phyloP scores from a whole-genome alignment of 306 rosid genomes.

The Myrica gale region DNA sequence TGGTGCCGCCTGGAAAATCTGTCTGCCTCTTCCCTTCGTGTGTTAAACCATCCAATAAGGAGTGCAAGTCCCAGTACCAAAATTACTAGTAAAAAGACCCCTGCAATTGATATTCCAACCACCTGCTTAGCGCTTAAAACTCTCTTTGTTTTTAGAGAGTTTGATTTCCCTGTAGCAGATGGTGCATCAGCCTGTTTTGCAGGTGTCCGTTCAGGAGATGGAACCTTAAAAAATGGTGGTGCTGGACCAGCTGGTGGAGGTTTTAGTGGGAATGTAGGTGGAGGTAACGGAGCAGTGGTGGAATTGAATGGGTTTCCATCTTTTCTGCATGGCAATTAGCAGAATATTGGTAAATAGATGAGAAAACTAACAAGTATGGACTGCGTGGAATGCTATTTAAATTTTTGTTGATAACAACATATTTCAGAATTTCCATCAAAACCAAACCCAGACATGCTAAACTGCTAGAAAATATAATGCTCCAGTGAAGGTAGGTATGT shows the following conservation, averaged over 20 bases:
- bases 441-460: neutral
- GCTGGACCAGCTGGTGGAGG: slow-evolving; percentile 36
- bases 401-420: neutral
- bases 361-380: slow-evolving; percentile 12
- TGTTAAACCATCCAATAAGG: slow-evolving; percentile 57
- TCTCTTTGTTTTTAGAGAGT: slow-evolving; percentile 49
- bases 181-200: slow-evolving; percentile 63
- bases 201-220: slow-evolving; percentile 48
- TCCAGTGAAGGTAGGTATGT: slow-evolving; percentile 1
- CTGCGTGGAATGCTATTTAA: slow-evolving; percentile 2
- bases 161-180: slow-evolving; percentile 48
- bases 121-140: slow-evolving; percentile 48
- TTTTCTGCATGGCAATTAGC: slow-evolving; percentile 51
- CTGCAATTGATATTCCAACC: slow-evolving; percentile 72
- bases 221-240: slow-evolving; percentile 42
- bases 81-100: slow-evolving; percentile 46
- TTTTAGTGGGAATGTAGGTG: slow-evolving; percentile 46
- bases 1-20: slow-evolving; percentile 55
- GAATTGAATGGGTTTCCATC: slow-evolving; percentile 79
- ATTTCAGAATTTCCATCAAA: slow-evolving; percentile 15
- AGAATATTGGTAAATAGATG: slow-evolving; percentile 24
- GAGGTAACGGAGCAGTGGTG: slow-evolving; percentile 48
- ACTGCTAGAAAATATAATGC: slow-evolving; percentile 7
- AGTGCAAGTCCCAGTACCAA: slow-evolving; percentile 52
- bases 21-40: slow-evolving; percentile 46